Evolutionary conservation across 1,284 basidiomycete species (phyloP), one percentile per base, ranked within the genome.

Genomic region (Ustilago crameri): DNA sequence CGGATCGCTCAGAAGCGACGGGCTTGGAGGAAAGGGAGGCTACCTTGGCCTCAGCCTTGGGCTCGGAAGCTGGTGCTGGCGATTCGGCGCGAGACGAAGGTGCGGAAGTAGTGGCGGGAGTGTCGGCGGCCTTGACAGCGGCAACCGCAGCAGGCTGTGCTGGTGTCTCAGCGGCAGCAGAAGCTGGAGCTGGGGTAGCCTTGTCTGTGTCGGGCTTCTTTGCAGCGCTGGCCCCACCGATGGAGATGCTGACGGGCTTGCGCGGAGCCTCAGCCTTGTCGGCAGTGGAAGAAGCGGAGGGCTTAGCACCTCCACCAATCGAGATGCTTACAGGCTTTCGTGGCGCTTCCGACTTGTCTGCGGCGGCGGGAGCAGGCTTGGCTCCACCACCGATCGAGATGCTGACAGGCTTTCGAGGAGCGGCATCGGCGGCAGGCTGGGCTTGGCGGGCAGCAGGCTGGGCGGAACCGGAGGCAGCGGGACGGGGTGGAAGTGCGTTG

Each of bases 341-440:
- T 12, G 60, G 60, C 20, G 67, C 67, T 20, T 60, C 64, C 15
- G 61, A 52, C 37, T 38, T 38, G 35, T 50, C 48, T 17, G 60
- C 66, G 27, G 59, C 64, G 8, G 64, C 46, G 30, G 58, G 51
- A 40, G 59, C 51, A 47, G 56, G 49, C 47, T 60, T 61, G 46
- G 74, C 73, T n/a, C 63, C 75, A n/a, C 75, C 78, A 24, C 80
- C 80, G 23, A 81, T 70, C n/a, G 78, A 80, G 47, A 81, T 78
- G 59, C 75, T 80, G 52, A 81, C 80, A 20, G 80, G 77, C 56
- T 81, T 80, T 37, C 75, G 62, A 12, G 74, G 55, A 34, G 69
- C 63, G 23, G 59, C 62, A 38, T 68, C 43, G 22, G 63, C 50
- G 23, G 55, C 50, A 17, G 58, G 32, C 27, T 43, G 34, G 27